phyloP scores from a whole-genome alignment of 164 flowering plant genomes.

The Annona cherimola region DNA sequence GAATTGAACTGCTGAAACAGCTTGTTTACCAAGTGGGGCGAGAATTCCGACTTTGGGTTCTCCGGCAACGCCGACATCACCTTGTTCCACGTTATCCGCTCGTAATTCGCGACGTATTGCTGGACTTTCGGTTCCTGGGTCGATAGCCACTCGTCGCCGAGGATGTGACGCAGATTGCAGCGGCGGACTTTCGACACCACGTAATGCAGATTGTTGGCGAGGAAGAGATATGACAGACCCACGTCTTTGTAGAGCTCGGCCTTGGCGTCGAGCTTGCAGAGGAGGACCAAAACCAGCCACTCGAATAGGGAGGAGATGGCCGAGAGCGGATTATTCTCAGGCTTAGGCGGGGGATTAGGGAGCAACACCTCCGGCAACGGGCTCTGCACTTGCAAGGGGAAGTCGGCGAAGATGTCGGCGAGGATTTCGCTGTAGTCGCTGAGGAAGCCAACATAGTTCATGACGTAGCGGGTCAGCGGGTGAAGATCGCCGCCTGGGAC shows the following conservation, averaged over 20 bases:
- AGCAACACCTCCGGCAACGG: neutral
- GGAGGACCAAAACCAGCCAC: constrained; percentile 55
- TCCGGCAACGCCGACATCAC: constrained; percentile 39
- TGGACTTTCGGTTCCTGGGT: constrained; percentile 40
- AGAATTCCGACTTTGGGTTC: constrained; percentile 17
- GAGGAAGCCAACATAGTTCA: constrained; percentile 46
- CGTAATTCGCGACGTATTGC: constrained; percentile 47
- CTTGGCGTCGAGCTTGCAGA: constrained; percentile 61
- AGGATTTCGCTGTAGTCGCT: constrained; percentile 44
- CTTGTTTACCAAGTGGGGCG: constrained; percentile 31
- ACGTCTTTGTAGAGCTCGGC: constrained; percentile 49
- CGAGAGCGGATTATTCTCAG: constrained; percentile 19
- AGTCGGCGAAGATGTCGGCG: constrained; percentile 43
- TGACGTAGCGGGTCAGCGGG: constrained; percentile 41
- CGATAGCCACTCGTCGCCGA: constrained; percentile 55
- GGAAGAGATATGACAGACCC: constrained; percentile 49
- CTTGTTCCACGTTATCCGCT: constrained; percentile 45
- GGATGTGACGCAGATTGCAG: constrained; percentile 41
- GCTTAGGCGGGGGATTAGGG: neutral
- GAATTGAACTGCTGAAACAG: constrained; percentile 36
- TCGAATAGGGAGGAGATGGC: constrained; percentile 30
- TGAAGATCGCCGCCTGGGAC: constrained; percentile 51
- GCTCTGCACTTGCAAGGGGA: constrained; percentile 12
- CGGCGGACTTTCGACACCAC: constrained; percentile 33
- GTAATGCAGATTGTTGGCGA: constrained; percentile 61